Base-by-base conservation (phyloP, 164 flowering plant species). In the Dillenia suffruticosa region DNA sequence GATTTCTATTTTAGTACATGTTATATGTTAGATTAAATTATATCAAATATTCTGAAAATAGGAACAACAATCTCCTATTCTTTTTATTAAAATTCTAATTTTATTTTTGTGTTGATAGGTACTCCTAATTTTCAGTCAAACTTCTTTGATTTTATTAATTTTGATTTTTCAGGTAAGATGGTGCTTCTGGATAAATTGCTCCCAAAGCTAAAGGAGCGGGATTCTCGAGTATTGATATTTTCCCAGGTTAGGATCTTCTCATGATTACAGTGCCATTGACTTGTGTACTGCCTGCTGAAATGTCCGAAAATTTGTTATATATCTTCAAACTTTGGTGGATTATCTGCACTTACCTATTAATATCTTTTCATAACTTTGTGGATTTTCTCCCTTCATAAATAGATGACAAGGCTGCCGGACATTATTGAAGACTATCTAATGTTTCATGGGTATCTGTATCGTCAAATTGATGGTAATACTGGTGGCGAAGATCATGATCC, bases 401-500 rank as follows among this genome's bases (percentile, higher is more conserved):
- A 95, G 99, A 95, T 95, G 99, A 95, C 99, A 46, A 87, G 99
- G 75, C 79, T 95, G 76, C 77, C 92, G 54, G 99, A 95, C 77
- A 95, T 95, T 68, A 85, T 92, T 63, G 99, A 95, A 65, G 99
- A 95, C 56, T 95, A 92, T 73, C 77, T 84, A 58, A 81, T 92
- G 89, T 90, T 64, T 64, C 83, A 92, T 49, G 96, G 97, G n/a
- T 85, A 90, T 61, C 72, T 11, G 44, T 95, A 95, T 57, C 90
- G 97, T 63, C 97, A 98, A 1, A 95, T 95, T 70, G 98, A 95
- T 84, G 99, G 99, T 9, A 95, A 92, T 79, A 95, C 98, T 62
- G 95, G 98, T 58, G 99, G 99, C 24, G 99, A 95, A 51, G 99
- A 95, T 63, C 97, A 98, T 63, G 99, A 95, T 90, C 98, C 99